phyloP scores from a whole-genome alignment of 108 stramenopile species.

The Nitzschia palea region DNA sequence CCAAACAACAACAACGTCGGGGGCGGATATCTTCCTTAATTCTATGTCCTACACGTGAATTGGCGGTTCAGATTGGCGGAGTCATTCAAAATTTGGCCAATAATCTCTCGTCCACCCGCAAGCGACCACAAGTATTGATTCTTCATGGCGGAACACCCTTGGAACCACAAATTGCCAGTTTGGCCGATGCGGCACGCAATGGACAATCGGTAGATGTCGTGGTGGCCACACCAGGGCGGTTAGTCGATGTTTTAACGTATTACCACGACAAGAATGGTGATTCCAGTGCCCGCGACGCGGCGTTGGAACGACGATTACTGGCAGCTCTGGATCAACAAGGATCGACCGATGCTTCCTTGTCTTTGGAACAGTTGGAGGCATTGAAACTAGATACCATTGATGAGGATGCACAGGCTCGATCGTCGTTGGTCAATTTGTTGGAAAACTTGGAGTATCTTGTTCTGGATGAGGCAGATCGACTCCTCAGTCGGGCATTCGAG shows the following conservation, averaged over 20 bases:
- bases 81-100: constrained; percentile 53
- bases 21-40: constrained; percentile 67
- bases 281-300: constrained; percentile 37
- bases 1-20: constrained; percentile 9
- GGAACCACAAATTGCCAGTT: constrained; percentile 51
- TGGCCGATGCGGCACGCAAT: constrained; percentile 41
- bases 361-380: constrained; percentile 51
- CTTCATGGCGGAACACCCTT: constrained; percentile 66
- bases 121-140: constrained; percentile 26
- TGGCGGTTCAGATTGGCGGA: constrained; percentile 82
- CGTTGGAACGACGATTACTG: constrained; percentile 60
- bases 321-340: constrained; percentile 52
- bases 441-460: constrained; percentile 68
- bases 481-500: constrained; percentile 78
- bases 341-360: constrained; percentile 43
- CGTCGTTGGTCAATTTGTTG: constrained; percentile 52
- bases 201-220: constrained; percentile 71
- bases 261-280: constrained; percentile 33
- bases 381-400: constrained; percentile 44
- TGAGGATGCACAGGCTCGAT: constrained; percentile 50
- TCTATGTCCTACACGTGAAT: constrained; percentile 92
- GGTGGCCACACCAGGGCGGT: constrained; percentile 95
- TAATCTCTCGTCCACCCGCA: constrained; percentile 6
- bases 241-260: constrained; percentile 85
- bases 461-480: constrained; percentile 96